A percentile compares a stretch with the other conserved stretches of the same genome.
Evolutionary conservation across 2,329 filamentous ascomycete genomes (phyloP).

Genomic region (Curvularia sp.): DNA sequence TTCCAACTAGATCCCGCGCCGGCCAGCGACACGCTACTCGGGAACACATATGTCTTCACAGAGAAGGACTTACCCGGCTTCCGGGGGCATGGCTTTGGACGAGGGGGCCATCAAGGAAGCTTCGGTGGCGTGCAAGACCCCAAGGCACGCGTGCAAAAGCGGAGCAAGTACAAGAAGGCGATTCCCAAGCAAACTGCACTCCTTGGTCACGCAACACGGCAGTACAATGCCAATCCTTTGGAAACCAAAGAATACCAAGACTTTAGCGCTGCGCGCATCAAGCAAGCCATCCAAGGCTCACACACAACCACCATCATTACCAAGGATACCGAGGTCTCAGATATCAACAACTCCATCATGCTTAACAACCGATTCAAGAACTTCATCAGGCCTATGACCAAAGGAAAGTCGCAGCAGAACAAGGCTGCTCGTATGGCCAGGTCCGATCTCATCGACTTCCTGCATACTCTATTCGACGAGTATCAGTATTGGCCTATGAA

Average conservation of each 20-base stretch:
- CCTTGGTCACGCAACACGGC: conserved; percentile 65
- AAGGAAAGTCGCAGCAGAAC: conserved; percentile 54
- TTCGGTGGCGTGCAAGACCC: conserved; percentile 40
- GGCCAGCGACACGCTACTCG: conserved; percentile 65
- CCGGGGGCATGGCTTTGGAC: conserved; percentile 48
- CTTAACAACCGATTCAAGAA: conserved; percentile 43
- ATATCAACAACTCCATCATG: conserved; percentile 35
- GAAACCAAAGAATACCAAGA: conserved; percentile 53
- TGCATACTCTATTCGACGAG: conserved; percentile 82
- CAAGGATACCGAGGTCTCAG: conserved; percentile 33
- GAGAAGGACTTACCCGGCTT: conserved; percentile 90
- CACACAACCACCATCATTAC: conserved; percentile 42
- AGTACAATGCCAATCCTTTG: conserved; percentile 60
- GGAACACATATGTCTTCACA: conserved; percentile 90
- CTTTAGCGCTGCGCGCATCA: conserved; percentile 51
- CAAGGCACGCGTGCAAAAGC: conserved; percentile 44
- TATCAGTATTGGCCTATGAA: conserved; percentile 97
- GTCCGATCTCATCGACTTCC: conserved; percentile 83
- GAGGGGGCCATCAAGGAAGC: conserved; percentile 30
- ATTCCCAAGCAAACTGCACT: conserved; percentile 59
- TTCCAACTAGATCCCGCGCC: conserved; percentile 75
- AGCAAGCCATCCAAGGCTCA: conserved; percentile 55
- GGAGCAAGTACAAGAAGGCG: conserved; percentile 45
- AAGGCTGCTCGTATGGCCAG: conserved; percentile 91
- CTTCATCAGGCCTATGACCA: conserved; percentile 38